phyloP scores from a whole-genome alignment of 805 yeast genomes.

The Metschnikowia gruessii region DNA sequence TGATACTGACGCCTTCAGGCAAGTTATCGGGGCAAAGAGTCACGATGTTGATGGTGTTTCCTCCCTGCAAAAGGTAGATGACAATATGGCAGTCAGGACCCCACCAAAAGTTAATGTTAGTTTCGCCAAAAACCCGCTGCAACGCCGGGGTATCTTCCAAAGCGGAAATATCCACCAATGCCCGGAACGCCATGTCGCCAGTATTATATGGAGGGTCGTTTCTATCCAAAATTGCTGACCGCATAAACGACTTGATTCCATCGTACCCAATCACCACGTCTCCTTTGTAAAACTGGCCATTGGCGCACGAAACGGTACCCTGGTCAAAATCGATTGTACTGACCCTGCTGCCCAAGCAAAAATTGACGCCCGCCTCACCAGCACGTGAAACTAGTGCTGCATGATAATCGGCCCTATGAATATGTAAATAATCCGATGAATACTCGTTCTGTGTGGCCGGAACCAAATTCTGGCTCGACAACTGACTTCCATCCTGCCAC shows the following conservation, averaged over 20 bases:
- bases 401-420: conserved; percentile 30
- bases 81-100: conserved; percentile 31
- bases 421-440: conserved; percentile 22
- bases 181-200: conserved; percentile 9
- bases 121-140: conserved; percentile 15
- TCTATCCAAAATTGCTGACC: conserved; percentile 19
- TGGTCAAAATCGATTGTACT: neutral
- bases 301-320: conserved; percentile 4
- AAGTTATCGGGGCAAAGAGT: conserved; percentile 27
- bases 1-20: conserved; percentile 18
- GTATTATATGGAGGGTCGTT: conserved; percentile 21
- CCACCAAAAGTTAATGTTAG: conserved; percentile 32
- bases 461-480: conserved; percentile 20
- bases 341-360: conserved; percentile 1
- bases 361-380: conserved; percentile 21
- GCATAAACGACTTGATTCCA: conserved; percentile 25
- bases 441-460: conserved; percentile 20
- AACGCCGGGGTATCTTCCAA: conserved; percentile 21
- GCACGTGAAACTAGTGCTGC: conserved; percentile 23
- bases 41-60: conserved; percentile 28
- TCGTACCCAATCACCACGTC: conserved; percentile 29
- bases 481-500: conserved; percentile 22
- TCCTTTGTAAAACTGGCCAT: conserved; percentile 19
- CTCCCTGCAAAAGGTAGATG: conserved; percentile 26
- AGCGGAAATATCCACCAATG: conserved; percentile 6